phyloP scores from a whole-genome alignment of 768 basidiomycete genomes.

The Piloderma croceum region DNA sequence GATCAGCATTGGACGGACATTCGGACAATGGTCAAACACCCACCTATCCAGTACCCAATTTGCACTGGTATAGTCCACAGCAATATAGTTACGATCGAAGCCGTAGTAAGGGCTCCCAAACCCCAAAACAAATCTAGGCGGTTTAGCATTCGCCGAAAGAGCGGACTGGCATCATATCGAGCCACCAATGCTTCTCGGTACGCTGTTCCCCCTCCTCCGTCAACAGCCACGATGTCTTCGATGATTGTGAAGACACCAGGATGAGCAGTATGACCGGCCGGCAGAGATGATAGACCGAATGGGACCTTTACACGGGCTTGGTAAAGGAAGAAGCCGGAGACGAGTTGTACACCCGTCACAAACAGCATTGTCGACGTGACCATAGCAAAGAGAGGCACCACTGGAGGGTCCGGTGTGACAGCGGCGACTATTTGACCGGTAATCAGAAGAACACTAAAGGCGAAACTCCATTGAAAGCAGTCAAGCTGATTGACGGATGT shows the following conservation, averaged over 20 bases:
- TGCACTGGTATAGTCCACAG: no score
- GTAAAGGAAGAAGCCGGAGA: not conserved
- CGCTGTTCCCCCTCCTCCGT: not conserved
- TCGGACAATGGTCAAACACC: no score
- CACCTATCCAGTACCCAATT: no score
- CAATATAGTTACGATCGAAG: no score
- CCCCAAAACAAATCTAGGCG: not conserved
- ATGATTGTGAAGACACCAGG: not conserved
- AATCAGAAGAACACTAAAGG: no score
- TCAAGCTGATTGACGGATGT: no score
- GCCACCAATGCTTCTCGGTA: not conserved
- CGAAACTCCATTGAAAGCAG: no score
- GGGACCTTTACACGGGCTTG: not conserved
- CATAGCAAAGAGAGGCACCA: not conserved
- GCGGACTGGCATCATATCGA: not conserved
- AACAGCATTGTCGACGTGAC: not conserved
- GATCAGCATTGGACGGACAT: no score
- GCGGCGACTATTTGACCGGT: not conserved
- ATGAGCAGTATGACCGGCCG: not conserved
- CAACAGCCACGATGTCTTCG: not conserved
- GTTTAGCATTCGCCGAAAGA: not conserved
- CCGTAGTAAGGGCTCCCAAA: no score
- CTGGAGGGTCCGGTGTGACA: not conserved
- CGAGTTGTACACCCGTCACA: not conserved
- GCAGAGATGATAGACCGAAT: not conserved